Evolutionary conservation across 225 moss, liverwort and hornwort genomes (phyloP), one percentile per base, ranked within the genome.

Genomic region (Lunularia cruciata): DNA sequence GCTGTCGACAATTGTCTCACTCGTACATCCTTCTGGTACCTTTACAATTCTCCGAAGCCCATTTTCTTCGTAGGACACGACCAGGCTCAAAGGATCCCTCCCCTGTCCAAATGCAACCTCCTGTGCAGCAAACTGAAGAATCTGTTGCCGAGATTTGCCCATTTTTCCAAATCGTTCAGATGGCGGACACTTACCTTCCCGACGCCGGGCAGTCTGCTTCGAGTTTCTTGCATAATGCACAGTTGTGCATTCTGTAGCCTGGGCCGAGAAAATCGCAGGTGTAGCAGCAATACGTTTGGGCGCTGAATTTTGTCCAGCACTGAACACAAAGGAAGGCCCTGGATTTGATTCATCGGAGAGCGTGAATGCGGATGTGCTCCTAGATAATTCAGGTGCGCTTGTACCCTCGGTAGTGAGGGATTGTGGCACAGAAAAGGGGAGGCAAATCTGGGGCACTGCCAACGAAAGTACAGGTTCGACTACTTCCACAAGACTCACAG

Each of bases 61-160:
- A 51, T 49, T 73, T 18, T 78, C 77, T 26, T 78, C 72, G 30
- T 78, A 78, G 5, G 77, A 67, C n/a, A 78, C 77, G 19, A 78
- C 72, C 20, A 78, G 67, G 60, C 72, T 78, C 77, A 78, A 55
- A 9, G 77, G 77, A 46, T 78, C 77, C 42, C 66, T 72, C 34
- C 77, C 77, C 59, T 78, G 77, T 2, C 77, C 77, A 34, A 78
- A 78, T 36, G 77, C 77, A 39, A 72, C 67, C 35, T 72, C 72
- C 31, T 73, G 77, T 25, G 77, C 77, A 31, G 72, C 68, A 38
- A 68, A 61, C 67, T 78, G 77, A 25, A 78, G 51, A 52, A 53
- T 73, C 61, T 78, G 77, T 8, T 72, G 67, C 19, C 77, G 52
- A 20, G 67, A 52, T 46, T 67, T 78, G n/a, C 60, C 65, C 40